Conservation (phyloP, 2,329 filamentous ascomycete species). For the Arthrobotrys iridis region DNA sequence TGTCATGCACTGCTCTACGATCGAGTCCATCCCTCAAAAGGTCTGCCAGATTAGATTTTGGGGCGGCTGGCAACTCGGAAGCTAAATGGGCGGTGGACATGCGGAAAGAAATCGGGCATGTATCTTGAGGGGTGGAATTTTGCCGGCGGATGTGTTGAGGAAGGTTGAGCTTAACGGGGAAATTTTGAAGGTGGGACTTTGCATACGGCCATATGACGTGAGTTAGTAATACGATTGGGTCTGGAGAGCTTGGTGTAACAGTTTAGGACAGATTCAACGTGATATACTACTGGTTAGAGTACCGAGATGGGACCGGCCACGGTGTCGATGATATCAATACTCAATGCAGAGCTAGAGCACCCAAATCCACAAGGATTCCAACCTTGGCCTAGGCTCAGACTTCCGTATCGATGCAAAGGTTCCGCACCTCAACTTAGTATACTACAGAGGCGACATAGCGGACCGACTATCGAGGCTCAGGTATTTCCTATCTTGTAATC, state of each 20-base stretch:
- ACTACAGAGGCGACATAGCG: too few relatives aligned
- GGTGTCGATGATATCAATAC: too few relatives aligned
- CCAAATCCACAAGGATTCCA: too few relatives aligned
- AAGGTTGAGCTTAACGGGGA: conserved; percentile 7
- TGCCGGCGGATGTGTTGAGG: conserved; percentile 50
- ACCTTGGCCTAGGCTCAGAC: too few relatives aligned
- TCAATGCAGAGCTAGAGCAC: too few relatives aligned
- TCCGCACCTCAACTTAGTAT: too few relatives aligned
- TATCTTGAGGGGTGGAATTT: conserved; percentile 38
- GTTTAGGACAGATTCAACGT: not conserved
- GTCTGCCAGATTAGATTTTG: conserved; percentile 27
- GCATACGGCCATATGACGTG: not conserved
- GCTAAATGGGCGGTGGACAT: conserved; percentile 21
- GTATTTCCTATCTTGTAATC: not conserved
- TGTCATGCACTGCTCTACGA: conserved; percentile 20
- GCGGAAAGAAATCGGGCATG: conserved; percentile 41
- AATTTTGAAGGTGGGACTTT: conserved; percentile 6
- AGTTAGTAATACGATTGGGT: too few relatives aligned
- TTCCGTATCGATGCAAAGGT: too few relatives aligned
- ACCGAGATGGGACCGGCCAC: too few relatives aligned
- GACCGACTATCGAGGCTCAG: not conserved
- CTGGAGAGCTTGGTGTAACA: not conserved
- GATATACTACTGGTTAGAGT: too few relatives aligned
- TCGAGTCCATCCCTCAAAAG: not conserved
- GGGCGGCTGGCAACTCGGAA: conserved; percentile 23